Percentiles rank a stretch among this genome's conserved stretches.
Evolutionary conservation across 768 basidiomycete species (phyloP).

Genomic region (Sutorius australiensis): DNA sequence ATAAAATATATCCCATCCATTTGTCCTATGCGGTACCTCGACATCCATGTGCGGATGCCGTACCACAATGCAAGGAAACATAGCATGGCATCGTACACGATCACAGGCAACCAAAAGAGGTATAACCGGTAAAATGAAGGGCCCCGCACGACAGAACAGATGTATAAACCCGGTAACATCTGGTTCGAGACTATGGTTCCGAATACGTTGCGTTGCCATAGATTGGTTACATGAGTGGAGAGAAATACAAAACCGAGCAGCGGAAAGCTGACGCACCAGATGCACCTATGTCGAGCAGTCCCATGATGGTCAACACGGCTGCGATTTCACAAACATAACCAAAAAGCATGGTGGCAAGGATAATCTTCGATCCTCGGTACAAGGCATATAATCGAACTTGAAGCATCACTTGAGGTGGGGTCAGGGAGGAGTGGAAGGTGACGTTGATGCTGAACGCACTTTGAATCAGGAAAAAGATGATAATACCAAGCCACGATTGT

Average conservation of each 20-base stretch:
- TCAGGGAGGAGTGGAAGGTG: neutral
- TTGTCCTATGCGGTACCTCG: neutral
- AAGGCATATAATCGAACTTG: slow-evolving; percentile 15
- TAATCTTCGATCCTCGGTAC: slow-evolving; percentile 7
- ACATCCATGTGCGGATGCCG: neutral
- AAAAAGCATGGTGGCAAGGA: slow-evolving; percentile 5
- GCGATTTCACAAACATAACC: slow-evolving; percentile 2
- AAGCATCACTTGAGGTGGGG: slow-evolving; percentile 8
- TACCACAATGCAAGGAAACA: neutral
- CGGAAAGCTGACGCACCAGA: too few relatives aligned
- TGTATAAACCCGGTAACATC: neutral
- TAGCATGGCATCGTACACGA: neutral
- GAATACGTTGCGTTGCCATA: neutral
- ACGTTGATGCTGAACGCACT: neutral
- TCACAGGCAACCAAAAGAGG: neutral
- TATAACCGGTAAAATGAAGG: neutral
- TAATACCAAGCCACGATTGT: slow-evolving; percentile 3
- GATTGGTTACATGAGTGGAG: neutral
- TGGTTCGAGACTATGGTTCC: neutral
- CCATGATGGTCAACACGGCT: neutral
- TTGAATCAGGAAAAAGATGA: neutral
- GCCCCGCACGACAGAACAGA: neutral
- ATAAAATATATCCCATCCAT: neutral
- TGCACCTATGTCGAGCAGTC: too few relatives aligned
- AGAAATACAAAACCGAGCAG: too few relatives aligned